Evolutionary conservation across 345 rosid species (phyloP), one percentile per base, ranked within the genome.

Genomic region (Eucalyptus polybractea): DNA sequence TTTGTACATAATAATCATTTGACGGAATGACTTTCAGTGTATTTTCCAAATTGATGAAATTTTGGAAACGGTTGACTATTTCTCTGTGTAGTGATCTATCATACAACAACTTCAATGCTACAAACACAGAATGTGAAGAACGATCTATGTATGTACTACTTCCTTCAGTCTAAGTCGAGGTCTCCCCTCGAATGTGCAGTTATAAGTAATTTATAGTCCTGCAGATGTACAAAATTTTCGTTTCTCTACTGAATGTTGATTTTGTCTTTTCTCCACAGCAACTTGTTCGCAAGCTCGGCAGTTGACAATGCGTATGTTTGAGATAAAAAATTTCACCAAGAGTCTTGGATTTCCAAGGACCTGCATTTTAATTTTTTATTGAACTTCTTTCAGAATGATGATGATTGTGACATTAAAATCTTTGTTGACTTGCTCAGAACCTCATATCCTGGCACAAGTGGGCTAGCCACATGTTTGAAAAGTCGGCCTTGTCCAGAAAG

Each of bases 201-300:
- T 47, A 21, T 4, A 19, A n/a, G 27, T 25, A 69, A 33, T 25
- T 69, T 33, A 33, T 69, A 33, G 9, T 6, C 25, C 44, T 17
- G 44, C 80, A 69, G 11, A 24, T 21, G 25, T 72, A 72, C 45
- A 76, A 76, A 44, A 11, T 49, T 62, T 86, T 19, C 40, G 10
- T 50, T 21, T 83, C 72, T 67, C 42, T 88, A 88, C 62, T 76
- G 47, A 76, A 21, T 37, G 50, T 53, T 54, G 80, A 24, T 87
- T 54, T 80, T 29, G 31, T 50, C n/a, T 47, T 15, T 80, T 89
- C 13, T 89, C 45, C 85, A 3, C 69, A 94, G 95, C 91, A 94
- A 94, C 91, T 88, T 94, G 80, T 94, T 94, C 80, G 92, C 90
- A 27, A 92, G 93, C 92, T 90, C 90, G 12, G 90, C 91, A 4